Conservation (phyloP, 139 green algal species). For the Coelastrella sp. region DNA sequence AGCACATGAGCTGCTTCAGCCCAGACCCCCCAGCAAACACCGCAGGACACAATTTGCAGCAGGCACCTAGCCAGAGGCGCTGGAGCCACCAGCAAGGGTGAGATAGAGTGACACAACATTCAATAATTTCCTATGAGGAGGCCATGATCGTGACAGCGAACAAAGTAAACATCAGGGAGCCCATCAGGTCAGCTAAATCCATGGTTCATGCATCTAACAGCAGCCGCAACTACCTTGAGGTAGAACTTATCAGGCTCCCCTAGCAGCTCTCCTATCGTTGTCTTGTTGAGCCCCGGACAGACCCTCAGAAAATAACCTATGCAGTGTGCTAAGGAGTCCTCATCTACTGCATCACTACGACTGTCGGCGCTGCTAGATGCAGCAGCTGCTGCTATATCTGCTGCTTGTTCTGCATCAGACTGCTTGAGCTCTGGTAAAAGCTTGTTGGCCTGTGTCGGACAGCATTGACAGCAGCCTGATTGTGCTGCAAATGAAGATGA, state of each 20-base stretch:
- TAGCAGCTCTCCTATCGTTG: conserved; percentile 91
- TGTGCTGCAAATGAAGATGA: neutral
- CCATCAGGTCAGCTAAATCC: no score
- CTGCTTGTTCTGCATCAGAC: neutral
- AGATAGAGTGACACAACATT: no score
- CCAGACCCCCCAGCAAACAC: neutral
- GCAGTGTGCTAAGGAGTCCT: conserved; percentile 54
- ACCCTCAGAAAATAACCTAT: conserved; percentile 88
- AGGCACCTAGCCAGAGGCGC: neutral
- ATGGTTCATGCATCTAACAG: no score
- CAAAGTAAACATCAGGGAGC: no score
- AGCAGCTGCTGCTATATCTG: neutral
- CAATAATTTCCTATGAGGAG: no score
- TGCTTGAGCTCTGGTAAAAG: conserved; percentile 77
- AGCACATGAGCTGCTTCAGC: neutral
- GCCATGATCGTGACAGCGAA: no score
- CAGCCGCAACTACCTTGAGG: conserved; percentile 43
- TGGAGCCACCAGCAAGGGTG: no score
- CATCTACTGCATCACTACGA: neutral
- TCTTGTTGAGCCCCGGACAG: conserved; percentile 91
- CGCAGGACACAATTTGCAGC: neutral
- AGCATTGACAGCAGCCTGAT: neutral
- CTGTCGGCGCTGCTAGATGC: neutral
- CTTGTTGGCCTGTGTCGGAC: conserved; percentile 62
- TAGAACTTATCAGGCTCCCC: conserved; percentile 93